Evolutionary conservation across 371 early-diverging fungal species (phyloP).

Genomic region (Lichtheimia ornata): DNA sequence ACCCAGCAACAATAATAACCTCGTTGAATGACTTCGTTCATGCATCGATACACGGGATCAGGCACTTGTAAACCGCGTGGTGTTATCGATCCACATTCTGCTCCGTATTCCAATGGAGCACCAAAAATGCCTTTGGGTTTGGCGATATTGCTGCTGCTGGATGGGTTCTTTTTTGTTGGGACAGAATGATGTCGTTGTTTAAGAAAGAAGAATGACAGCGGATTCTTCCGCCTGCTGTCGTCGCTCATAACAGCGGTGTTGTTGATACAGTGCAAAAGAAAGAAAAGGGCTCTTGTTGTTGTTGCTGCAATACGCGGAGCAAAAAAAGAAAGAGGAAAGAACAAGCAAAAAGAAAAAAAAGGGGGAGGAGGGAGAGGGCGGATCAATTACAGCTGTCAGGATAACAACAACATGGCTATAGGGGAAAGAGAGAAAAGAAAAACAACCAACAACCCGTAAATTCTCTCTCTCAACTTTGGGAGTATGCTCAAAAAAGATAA

Average conservation of each 20-base stretch:
- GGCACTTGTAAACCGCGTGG: slow-evolving; percentile 32
- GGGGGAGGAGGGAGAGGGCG: not conserved
- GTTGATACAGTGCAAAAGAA: too few relatives aligned
- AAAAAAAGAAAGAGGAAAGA: slow-evolving; percentile 8
- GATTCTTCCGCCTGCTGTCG: slow-evolving; percentile 5
- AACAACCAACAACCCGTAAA: not conserved
- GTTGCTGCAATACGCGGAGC: not conserved
- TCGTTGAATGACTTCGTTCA: slow-evolving; percentile 42
- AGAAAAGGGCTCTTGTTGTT: not conserved
- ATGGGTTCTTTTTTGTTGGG: slow-evolving; percentile 8
- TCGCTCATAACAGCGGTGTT: too few relatives aligned
- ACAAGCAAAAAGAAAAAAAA: slow-evolving; percentile 4
- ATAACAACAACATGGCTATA: too few relatives aligned
- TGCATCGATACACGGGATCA: slow-evolving; percentile 40
- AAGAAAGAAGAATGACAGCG: slow-evolving; percentile 10
- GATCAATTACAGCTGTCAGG: too few relatives aligned
- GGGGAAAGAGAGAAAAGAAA: slow-evolving; percentile 9
- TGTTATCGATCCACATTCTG: slow-evolving; percentile 34
- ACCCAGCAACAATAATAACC: slow-evolving; percentile 23
- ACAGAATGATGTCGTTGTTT: slow-evolving; percentile 9
- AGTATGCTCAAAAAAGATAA: too few relatives aligned
- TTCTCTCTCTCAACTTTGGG: too few relatives aligned
- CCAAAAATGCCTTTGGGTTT: slow-evolving; percentile 38
- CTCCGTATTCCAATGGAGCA: slow-evolving; percentile 37
- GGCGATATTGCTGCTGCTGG: slow-evolving; percentile 6